These are phyloP conservation scores for Pyricularia grisea DNA, from an alignment of 2,329 filamentous ascomycete species.

Conservation along the genomic window DNA sequence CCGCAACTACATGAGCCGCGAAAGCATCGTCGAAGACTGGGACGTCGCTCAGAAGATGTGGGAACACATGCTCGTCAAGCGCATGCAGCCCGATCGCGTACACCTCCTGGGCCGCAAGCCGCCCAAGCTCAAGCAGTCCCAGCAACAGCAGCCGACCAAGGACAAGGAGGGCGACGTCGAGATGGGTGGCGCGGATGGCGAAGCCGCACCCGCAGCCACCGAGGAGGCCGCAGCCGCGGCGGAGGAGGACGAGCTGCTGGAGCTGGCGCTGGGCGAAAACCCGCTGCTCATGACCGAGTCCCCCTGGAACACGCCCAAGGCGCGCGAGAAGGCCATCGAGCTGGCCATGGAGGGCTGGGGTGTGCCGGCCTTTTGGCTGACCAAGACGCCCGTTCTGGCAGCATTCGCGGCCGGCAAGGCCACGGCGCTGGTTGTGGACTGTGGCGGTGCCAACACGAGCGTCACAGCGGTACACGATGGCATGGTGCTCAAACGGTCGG, in stretches of 20 bases:
- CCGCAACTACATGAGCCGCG: conserved; percentile 82
- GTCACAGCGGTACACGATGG: conserved; percentile 91
- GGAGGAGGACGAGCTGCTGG: conserved; percentile 33
- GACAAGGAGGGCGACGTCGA: conserved; percentile 51
- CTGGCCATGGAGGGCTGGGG: conserved; percentile 97
- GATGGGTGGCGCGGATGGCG: conserved; percentile 45
- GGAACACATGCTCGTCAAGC: conserved; percentile 86
- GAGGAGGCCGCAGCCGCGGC: conserved; percentile 48
- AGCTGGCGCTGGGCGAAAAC: conserved; percentile 80
- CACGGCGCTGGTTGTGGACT: conserved; percentile 83
- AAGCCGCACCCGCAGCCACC: conserved; percentile 39
- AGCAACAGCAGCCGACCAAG: conserved; percentile 74
- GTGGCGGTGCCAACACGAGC: conserved; percentile 80
- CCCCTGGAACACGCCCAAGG: conserved; percentile 82
- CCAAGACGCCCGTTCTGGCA: conserved; percentile 78
- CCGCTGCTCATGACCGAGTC: conserved; percentile 91
- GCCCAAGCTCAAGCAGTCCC: conserved; percentile 1
- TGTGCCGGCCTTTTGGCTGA: conserved; percentile 87
- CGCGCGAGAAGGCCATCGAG: conserved; percentile 89
- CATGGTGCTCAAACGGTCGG: conserved; percentile 83
- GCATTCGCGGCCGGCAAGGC: conserved; percentile 91
- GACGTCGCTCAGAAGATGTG: conserved; percentile 81
- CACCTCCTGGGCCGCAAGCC: conserved; percentile 40
- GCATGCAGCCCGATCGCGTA: conserved; percentile 69
- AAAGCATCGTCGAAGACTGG: conserved; percentile 94